phyloP scores from a whole-genome alignment of 179 eudicot genomes.

The Silene coronaria region DNA sequence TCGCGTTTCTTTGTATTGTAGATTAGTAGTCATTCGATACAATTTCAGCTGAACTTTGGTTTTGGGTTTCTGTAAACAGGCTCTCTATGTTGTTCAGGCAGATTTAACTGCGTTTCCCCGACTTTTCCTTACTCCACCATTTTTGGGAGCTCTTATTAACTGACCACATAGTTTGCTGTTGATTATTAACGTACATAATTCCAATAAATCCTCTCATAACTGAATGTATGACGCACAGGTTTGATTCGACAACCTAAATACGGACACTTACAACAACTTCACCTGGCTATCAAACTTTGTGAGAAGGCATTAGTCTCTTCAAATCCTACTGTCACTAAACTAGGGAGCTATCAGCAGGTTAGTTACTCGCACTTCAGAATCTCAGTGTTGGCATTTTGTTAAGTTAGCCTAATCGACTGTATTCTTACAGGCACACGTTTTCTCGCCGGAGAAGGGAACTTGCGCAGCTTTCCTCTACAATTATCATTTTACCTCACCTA shows the following conservation, averaged over 20 bases:
- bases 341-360: constrained; percentile 25
- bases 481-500: constrained; percentile 32
- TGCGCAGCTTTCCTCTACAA: constrained; percentile 50
- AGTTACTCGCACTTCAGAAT: not conserved
- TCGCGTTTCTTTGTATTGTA: too few species aligned
- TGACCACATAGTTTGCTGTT: not conserved
- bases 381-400: not conserved
- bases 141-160: too few species aligned
- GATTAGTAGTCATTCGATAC: too few species aligned
- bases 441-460: constrained; percentile 32
- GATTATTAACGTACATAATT: not conserved
- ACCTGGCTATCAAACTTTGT: constrained; percentile 36
- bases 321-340: constrained; percentile 13
- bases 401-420: constrained; percentile 6
- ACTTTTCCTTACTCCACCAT: too few species aligned
- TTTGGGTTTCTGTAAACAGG: too few species aligned
- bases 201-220: not conserved
- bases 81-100: too few species aligned
- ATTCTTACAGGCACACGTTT: constrained; percentile 34
- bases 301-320: constrained; percentile 41
- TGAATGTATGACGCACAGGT: constrained; percentile 25
- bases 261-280: constrained; percentile 45
- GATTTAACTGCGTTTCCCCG: too few species aligned
- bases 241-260: constrained; percentile 42
- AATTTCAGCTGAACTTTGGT: too few species aligned